These are phyloP conservation scores for Myriosclerotinia duriaeana DNA, from an alignment of 2,329 filamentous ascomycete genomes.

Conservation along the genomic window DNA sequence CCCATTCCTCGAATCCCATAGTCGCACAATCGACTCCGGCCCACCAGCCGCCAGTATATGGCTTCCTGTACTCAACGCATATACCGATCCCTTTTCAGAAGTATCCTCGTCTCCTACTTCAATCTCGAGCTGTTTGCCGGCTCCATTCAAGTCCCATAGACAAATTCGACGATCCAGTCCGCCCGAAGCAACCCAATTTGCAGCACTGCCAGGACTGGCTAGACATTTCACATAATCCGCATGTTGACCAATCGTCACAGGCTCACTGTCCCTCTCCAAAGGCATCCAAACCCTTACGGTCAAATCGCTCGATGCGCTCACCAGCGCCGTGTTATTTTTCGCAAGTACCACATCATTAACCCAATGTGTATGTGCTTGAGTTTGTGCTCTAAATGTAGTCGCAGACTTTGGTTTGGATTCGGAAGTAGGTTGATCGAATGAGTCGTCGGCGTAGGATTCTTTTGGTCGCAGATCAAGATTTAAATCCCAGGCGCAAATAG, in stretches of 20 bases:
- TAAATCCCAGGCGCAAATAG: constrained; percentile 94
- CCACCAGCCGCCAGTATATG: constrained; percentile 88
- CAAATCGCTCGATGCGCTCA: constrained; percentile 72
- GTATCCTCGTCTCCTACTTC: constrained; percentile 80
- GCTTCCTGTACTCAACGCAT: constrained; percentile 78
- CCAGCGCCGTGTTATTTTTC: constrained; percentile 62
- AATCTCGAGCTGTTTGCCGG: constrained; percentile 82
- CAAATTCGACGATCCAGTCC: constrained; percentile 90
- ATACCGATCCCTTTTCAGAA: constrained; percentile 89
- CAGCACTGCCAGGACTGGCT: constrained; percentile 68
- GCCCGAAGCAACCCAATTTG: constrained; percentile 89
- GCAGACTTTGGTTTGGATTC: constrained; percentile 47
- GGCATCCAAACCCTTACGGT: constrained; percentile 80
- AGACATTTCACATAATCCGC: constrained; percentile 96
- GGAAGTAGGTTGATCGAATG: constrained; percentile 38
- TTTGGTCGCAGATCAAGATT: constrained; percentile 61
- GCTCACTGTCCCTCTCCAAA: constrained; percentile 59
- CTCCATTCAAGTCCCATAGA: constrained; percentile 89
- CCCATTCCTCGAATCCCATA: constrained; percentile 88
- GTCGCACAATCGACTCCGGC: constrained; percentile 85
- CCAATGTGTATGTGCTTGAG: constrained; percentile 76
- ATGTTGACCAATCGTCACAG: constrained; percentile 84
- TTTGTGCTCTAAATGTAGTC: constrained; percentile 59
- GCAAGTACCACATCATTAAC: constrained; percentile 72
- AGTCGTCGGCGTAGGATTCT: constrained; percentile 31